These are phyloP conservation scores for Wallacemonas rigidus DNA, from an alignment of 208 protist species.

Conservation along the genomic window DNA sequence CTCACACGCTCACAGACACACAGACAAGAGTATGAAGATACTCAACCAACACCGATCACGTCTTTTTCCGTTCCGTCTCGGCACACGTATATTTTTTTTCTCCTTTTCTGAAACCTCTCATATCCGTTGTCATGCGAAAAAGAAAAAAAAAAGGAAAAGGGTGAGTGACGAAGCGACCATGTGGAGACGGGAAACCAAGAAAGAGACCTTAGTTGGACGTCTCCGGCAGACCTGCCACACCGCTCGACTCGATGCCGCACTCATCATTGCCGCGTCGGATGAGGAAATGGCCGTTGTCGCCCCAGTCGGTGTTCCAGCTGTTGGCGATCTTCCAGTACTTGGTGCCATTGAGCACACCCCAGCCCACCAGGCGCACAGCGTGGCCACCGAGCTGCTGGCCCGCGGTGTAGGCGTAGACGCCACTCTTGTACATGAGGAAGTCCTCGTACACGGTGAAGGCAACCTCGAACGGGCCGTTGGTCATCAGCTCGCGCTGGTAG, in stretches of 20 bases:
- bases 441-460: conserved; percentile 91
- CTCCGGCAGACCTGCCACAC: conserved; percentile 48
- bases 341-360: conserved; percentile 68
- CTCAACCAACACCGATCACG: no score
- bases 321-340: conserved; percentile 93
- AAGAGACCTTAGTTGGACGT: conserved; percentile 18
- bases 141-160: conserved; percentile 19
- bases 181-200: conserved; percentile 14
- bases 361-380: conserved; percentile 88
- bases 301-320: conserved; percentile 90
- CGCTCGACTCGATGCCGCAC: conserved; percentile 77
- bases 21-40: background rate
- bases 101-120: no score
- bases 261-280: conserved; percentile 77
- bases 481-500: conserved; percentile 86
- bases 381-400: conserved; percentile 77
- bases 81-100: no score
- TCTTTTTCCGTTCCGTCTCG: no score
- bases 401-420: conserved; percentile 87
- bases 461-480: conserved; percentile 86
- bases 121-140: background rate
- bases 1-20: background rate
- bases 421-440: conserved; percentile 88
- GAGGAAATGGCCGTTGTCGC: conserved; percentile 85
- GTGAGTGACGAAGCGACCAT: background rate